These are phyloP conservation scores for Tulasnella sp. DNA, from an alignment of 768 basidiomycete genomes.

Conservation along the genomic window DNA sequence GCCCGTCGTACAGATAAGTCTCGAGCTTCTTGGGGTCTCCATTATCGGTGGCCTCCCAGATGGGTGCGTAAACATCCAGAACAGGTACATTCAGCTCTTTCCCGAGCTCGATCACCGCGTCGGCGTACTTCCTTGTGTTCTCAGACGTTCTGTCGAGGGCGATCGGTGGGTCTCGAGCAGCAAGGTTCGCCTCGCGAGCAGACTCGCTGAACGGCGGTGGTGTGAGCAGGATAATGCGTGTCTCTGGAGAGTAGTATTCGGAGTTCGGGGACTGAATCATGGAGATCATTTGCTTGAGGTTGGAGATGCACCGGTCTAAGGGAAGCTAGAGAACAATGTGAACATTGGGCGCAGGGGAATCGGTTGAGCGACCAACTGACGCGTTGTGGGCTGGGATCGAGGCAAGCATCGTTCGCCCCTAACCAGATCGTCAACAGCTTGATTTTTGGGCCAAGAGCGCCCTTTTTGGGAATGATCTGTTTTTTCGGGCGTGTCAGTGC, in stretches of 20 bases:
- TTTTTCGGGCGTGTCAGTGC: not conserved
- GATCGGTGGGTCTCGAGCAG: conserved; percentile 48
- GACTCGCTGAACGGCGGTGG: conserved; percentile 76
- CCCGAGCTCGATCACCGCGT: conserved; percentile 62
- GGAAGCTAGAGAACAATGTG: conserved; percentile 39
- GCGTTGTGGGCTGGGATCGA: conserved; percentile 63
- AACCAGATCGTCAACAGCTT: conserved; percentile 84
- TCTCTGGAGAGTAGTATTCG: conserved; percentile 61
- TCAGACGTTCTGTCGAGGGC: conserved; percentile 59
- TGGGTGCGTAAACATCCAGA: conserved; percentile 66
- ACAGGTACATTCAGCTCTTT: conserved; percentile 52
- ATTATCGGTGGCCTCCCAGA: conserved; percentile 69
- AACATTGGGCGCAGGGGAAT: not conserved
- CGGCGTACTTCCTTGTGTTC: conserved; percentile 62
- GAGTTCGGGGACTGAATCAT: conserved; percentile 62
- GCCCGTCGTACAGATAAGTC: conserved; percentile 62
- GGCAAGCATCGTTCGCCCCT: conserved; percentile 77
- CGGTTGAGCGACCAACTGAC: conserved; percentile 39
- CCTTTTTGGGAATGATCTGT: conserved; percentile 57
- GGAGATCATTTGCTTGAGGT: conserved; percentile 59
- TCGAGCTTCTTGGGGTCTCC: conserved; percentile 51
- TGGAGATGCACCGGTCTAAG: conserved; percentile 55
- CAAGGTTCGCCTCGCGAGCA: conserved; percentile 52
- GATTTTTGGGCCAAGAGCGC: conserved; percentile 50
- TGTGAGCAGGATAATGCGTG: conserved; percentile 73